These are phyloP conservation scores for Osmanthus fragrans DNA, from an alignment of 257 asterid genomes.

Conservation along the genomic window DNA sequence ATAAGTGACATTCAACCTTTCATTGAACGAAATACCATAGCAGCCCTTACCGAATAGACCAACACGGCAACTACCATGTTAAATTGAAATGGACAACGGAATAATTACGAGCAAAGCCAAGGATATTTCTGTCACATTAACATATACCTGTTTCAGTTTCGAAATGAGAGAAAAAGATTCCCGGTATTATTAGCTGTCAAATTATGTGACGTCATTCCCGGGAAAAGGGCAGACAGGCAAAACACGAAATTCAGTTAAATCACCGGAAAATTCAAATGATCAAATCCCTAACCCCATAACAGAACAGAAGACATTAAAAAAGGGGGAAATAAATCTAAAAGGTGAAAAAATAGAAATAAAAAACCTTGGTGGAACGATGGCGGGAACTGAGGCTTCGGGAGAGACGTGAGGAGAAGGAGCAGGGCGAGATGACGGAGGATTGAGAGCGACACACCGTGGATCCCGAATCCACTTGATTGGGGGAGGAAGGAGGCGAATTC, in stretches of 20 bases:
- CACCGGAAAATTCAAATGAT: slow-evolving; percentile 15
- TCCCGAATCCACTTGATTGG: slow-evolving; percentile 15
- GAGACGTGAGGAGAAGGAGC: slow-evolving; percentile 26
- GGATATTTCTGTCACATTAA: slow-evolving; percentile 1
- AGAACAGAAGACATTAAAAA: background rate
- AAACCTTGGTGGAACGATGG: slow-evolving; percentile 29
- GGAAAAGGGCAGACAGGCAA: background rate
- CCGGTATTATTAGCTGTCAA: slow-evolving; percentile 12
- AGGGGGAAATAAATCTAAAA: background rate
- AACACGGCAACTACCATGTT: too few species aligned
- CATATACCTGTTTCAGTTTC: slow-evolving; percentile 9
- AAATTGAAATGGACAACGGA: too few species aligned
- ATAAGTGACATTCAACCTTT: too few species aligned
- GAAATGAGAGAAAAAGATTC: background rate
- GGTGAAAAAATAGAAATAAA: background rate
- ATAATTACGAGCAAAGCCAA: background rate
- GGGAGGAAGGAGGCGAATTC: slow-evolving; percentile 15
- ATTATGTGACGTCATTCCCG: background rate
- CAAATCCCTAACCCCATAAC: background rate
- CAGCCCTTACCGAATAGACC: too few species aligned
- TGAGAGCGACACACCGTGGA: background rate
- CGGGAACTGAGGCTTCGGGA: slow-evolving; percentile 26
- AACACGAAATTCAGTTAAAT: background rate
- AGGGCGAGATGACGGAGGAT: background rate
- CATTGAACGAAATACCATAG: too few species aligned